A percentile compares a stretch with the other conserved stretches of the same genome.
phyloP scores from a whole-genome alignment of 495 filamentous ascomycete genomes.

The Penicillium desertorum region DNA sequence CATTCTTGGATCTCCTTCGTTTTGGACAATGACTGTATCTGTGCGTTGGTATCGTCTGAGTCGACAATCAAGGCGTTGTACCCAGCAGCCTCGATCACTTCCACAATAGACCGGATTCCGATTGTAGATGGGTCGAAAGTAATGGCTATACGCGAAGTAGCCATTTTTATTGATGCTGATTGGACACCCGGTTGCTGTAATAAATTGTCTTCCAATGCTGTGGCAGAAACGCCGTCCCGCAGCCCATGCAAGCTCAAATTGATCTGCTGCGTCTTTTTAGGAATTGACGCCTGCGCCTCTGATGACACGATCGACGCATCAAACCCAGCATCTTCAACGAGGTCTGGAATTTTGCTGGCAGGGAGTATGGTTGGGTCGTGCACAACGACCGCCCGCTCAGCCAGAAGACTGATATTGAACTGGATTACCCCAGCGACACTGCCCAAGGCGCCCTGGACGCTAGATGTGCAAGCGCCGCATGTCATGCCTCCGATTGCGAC shows the following conservation, averaged over 20 bases:
- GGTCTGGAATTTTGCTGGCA: slow-evolving; percentile 65
- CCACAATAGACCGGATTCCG: slow-evolving; percentile 80
- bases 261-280: slow-evolving; percentile 46
- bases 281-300: slow-evolving; percentile 35
- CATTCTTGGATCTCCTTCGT: slow-evolving; percentile 95
- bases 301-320: slow-evolving; percentile 71
- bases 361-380: slow-evolving; percentile 74
- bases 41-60: slow-evolving; percentile 92
- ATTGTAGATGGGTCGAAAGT: slow-evolving; percentile 66
- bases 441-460: slow-evolving; percentile 80
- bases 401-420: slow-evolving; percentile 91
- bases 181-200: slow-evolving; percentile 65
- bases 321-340: slow-evolving; percentile 75
- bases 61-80: slow-evolving; percentile 90
- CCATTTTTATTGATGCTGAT: slow-evolving; percentile 67
- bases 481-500: slow-evolving; percentile 93
- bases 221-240: slow-evolving; percentile 66
- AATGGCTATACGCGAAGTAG: slow-evolving; percentile 66
- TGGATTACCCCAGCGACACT: slow-evolving; percentile 73
- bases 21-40: slow-evolving; percentile 92
- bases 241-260: slow-evolving; percentile 85
- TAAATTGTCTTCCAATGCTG: slow-evolving; percentile 67
- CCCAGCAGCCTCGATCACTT: slow-evolving; percentile 72
- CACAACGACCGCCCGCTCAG: slow-evolving; percentile 84
- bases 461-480: slow-evolving; percentile 91